phyloP scores from a whole-genome alignment of 1,139 yeast genomes.

The Diutina neorugosa region DNA sequence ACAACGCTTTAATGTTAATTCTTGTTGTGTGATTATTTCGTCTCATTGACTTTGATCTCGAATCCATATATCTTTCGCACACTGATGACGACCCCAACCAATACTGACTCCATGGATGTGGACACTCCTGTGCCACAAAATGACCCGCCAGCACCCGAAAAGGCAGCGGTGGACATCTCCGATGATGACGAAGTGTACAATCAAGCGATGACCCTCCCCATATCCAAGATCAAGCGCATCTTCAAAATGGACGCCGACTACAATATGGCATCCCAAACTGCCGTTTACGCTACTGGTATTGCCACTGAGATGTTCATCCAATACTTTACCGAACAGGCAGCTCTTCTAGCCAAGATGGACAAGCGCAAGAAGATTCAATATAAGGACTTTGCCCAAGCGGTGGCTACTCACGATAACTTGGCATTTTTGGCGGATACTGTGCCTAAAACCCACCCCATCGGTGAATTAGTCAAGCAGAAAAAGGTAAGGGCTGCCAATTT shows the following conservation, averaged over 20 bases:
- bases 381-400: constrained; percentile 67
- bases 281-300: constrained; percentile 73
- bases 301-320: constrained; percentile 83
- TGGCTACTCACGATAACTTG: constrained; percentile 51
- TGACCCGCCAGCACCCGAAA: background rate
- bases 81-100: background rate
- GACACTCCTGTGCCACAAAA: background rate
- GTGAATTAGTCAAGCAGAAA: constrained; percentile 36
- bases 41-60: background rate
- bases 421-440: constrained; percentile 58
- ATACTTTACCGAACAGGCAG: constrained; percentile 70
- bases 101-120: background rate
- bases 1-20: too few species aligned
- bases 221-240: constrained; percentile 72
- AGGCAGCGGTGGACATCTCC: background rate
- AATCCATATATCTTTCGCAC: background rate
- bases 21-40: too few species aligned
- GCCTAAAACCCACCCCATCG: constrained; percentile 49
- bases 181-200: constrained; percentile 11
- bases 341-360: constrained; percentile 54
- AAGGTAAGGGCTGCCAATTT: constrained; percentile 19
- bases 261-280: constrained; percentile 60
- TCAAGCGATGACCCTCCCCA: constrained; percentile 38
- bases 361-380: constrained; percentile 62
- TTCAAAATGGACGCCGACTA: constrained; percentile 83